Evolutionary conservation across 2,329 filamentous ascomycete genomes (phyloP), one percentile per base, ranked within the genome.

Genomic region (Didymellaceae sp.): DNA sequence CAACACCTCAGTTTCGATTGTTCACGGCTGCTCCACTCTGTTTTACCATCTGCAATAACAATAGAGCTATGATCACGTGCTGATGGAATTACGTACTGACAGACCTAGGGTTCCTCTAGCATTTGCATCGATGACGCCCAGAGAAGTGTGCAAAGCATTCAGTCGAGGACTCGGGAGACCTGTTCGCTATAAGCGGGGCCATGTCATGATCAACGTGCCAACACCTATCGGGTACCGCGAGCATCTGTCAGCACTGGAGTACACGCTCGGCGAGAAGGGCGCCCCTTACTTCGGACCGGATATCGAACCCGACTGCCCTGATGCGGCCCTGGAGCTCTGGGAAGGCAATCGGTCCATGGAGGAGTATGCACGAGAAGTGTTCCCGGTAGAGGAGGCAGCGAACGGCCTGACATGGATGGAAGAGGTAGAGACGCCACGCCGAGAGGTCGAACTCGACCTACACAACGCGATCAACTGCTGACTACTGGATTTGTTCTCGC

Each of bases 401-500:
- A 97, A 97, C 70, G 93, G 93, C 5, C 77, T 94, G 67, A 90
- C 88, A 13, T 99, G 94, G 94, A 97, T 97, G 93, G 76, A 78
- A 55, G 79, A 82, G 69, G 74, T 75, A 57, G 70, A 72, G 54
- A 73, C 68, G 59, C 70, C 70, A 54, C 61, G 58, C 45, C 65
- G 65, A 48, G 67, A 68, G 54, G 54, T 71, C 46, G 71, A 73
- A 38, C 57, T 66, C 49, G 67, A 71, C 55, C 67, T 70, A 52
- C 50, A 53, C 50, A 62, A 66, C 58, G 65, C 67, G 55, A 63
- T 71, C 64, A 73, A 70, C 58, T 72, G 70, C 66, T 74, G 61
- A 73, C 67, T 53, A 34, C 40, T 59, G 43, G 59, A 45, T 34
- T 58, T 60, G 46, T 58, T 54, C 31, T 59, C 43, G 33, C 66